Evolutionary conservation across 2,329 filamentous ascomycete genomes (phyloP).

Genomic region (Colletotrichum chlorophyti): DNA sequence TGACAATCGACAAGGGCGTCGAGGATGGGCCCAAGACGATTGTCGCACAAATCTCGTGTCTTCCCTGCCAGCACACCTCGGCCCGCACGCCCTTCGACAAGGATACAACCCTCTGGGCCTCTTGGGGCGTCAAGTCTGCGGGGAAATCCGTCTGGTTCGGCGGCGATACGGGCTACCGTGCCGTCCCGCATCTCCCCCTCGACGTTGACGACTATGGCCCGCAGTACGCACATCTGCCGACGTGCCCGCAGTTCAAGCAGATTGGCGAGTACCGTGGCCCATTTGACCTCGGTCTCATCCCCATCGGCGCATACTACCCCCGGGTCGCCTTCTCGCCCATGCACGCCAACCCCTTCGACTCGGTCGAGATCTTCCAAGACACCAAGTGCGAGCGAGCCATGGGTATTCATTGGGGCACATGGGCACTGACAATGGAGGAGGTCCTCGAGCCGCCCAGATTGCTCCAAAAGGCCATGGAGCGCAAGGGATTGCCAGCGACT

Average conservation of each 20-base stretch:
- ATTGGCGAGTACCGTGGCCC: slow-evolving; percentile 82
- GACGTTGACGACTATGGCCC: slow-evolving; percentile 74
- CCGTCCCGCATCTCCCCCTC: slow-evolving; percentile 70
- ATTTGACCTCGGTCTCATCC: slow-evolving; percentile 90
- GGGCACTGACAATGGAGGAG: slow-evolving; percentile 85
- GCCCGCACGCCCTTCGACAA: slow-evolving; percentile 74
- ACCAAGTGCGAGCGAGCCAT: slow-evolving; percentile 79
- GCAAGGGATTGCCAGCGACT: slow-evolving; percentile 70
- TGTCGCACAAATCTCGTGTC: slow-evolving; percentile 74
- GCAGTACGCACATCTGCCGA: slow-evolving; percentile 70
- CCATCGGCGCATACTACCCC: slow-evolving; percentile 88
- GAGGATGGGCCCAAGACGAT: slow-evolving; percentile 55
- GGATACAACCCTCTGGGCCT: slow-evolving; percentile 83
- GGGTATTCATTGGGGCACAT: slow-evolving; percentile 93
- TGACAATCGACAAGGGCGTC: slow-evolving; percentile 51
- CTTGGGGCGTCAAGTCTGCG: slow-evolving; percentile 79
- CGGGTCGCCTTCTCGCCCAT: slow-evolving; percentile 76
- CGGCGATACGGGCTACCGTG: slow-evolving; percentile 89
- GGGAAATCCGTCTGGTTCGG: slow-evolving; percentile 85
- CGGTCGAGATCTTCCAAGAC: slow-evolving; percentile 88
- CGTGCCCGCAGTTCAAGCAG: slow-evolving; percentile 84
- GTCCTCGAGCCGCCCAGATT: slow-evolving; percentile 81
- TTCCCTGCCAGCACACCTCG: slow-evolving; percentile 85
- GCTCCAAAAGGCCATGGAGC: slow-evolving; percentile 74
- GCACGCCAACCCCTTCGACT: slow-evolving; percentile 87